These are phyloP conservation scores for Eimeria necatrix DNA, from an alignment of 169 alveolate species.

Conservation along the genomic window DNA sequence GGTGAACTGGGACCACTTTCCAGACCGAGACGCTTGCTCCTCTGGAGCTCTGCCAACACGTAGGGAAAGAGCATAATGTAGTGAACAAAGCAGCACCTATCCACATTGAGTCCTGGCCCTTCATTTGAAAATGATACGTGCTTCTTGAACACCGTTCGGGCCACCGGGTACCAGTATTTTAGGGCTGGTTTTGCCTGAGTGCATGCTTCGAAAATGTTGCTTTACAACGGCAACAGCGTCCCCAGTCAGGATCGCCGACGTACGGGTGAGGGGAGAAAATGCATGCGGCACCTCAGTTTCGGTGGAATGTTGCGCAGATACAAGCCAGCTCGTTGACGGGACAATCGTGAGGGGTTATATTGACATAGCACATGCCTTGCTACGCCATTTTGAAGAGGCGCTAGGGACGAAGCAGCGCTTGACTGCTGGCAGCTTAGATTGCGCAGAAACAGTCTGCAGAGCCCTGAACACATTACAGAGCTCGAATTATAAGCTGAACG, in stretches of 20 bases:
- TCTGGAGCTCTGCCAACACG: not conserved
- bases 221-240: not conserved
- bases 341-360: conserved; percentile 29
- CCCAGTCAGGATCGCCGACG: not conserved
- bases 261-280: not conserved
- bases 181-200: not conserved
- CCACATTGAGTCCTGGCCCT: not conserved
- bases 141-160: not conserved
- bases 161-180: not conserved
- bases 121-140: not conserved
- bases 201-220: not conserved
- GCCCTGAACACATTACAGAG: conserved; percentile 16
- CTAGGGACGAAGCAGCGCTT: conserved; percentile 61
- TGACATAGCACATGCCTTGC: conserved; percentile 60
- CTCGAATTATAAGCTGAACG: not conserved
- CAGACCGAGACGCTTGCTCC: not conserved
- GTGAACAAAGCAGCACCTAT: not conserved
- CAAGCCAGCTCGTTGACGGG: not conserved
- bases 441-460: conserved; percentile 63
- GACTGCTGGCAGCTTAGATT: conserved; percentile 50
- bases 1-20: conserved; percentile 22
- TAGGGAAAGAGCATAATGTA: not conserved
- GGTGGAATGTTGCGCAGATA: conserved; percentile 9
- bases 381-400: conserved; percentile 68
- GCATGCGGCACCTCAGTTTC: not conserved